Evolutionary conservation across 2,329 filamentous ascomycete species (phyloP), one percentile per base, ranked within the genome.

Genomic region (Ophiostoma piceae): DNA sequence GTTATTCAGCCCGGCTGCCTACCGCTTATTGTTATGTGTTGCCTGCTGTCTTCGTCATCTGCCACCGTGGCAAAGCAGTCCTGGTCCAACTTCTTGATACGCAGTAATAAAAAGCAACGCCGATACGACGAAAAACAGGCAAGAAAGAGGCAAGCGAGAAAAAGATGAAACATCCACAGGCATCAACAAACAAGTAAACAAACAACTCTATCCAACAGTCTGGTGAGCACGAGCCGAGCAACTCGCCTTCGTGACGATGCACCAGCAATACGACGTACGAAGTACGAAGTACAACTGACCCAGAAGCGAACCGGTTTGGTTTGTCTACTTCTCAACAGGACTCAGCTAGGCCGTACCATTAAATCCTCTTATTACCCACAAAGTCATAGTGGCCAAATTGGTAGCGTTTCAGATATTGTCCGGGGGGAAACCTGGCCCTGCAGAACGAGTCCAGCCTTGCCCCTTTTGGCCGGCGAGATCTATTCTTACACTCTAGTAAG

Each of bases 331-430:
- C n/a, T 26, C n/a, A 4, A 57, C n/a, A 26, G 22, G 51, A 26
- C 51, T 54, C 51, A 26, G n/a, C 51, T 57, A 26, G 51, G 4
- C 51, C 12, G 22, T 57, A 1, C 22, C 51, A 26, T 26, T 35
- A 26, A 16, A 62, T 62, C 57, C 57, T 68, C 19, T 29, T 64
- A 65, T 65, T 65, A 19, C 62, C 35, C 32, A 14, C 16, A 62
- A 51, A n/a, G 43, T 9, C 37, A 54, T 54, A 64, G 62, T 65
- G 35, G 62, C 68, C 64, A 72, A 72, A 70, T 72, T 72, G 69
- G 71, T 29, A 43, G 32, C 41, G 71, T 72, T 72, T 72, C 71
- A 72, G 69, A 68, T 67, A 54, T 29, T 68, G 64, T 64, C 67
- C 62, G 68, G 68, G 71, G 71, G 68, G 39, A 64, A 54, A 67